Conservation (phyloP, 2,329 filamentous ascomycete species). For the Decorospora gaudefroyi region DNA sequence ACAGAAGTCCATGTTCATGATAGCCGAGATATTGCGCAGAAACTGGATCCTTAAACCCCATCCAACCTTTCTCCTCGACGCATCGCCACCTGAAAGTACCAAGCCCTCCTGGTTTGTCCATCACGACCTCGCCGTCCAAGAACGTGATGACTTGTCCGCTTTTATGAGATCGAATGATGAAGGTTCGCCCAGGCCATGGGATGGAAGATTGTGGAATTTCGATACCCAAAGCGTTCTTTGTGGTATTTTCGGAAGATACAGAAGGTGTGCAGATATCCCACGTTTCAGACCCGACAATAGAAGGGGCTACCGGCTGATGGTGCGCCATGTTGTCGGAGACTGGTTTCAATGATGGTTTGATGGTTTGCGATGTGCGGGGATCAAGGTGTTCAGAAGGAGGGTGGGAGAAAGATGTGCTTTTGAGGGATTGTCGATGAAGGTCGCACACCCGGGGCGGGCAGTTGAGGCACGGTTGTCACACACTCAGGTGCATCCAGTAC, state of each 20-base stretch:
- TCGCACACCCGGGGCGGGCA: neutral
- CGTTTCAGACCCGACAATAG: slow-evolving; percentile 6
- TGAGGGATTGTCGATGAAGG: neutral
- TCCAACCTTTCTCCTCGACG: slow-evolving; percentile 47
- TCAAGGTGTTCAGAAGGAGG: neutral
- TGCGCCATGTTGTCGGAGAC: slow-evolving; percentile 11
- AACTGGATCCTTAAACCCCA: slow-evolving; percentile 47
- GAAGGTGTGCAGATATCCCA: slow-evolving; percentile 9
- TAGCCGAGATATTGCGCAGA: slow-evolving; percentile 23
- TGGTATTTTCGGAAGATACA: slow-evolving; percentile 10
- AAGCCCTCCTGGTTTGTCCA: slow-evolving; percentile 32
- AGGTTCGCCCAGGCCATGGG: slow-evolving; percentile 37
- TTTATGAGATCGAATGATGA: slow-evolving; percentile 39
- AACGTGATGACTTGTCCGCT: slow-evolving; percentile 40
- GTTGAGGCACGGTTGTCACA: slow-evolving; percentile 1
- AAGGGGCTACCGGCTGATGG: neutral
- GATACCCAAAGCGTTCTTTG: neutral
- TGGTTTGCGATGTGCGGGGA: neutral
- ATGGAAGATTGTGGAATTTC: slow-evolving; percentile 9
- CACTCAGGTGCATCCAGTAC: slow-evolving; percentile 3
- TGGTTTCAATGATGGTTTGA: no score
- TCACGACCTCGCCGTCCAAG: slow-evolving; percentile 33
- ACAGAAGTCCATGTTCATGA: slow-evolving; percentile 4
- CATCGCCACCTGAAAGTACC: slow-evolving; percentile 46
- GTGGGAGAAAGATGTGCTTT: neutral